Evolutionary conservation across 192 early-diverging fungal genomes (phyloP).

Genomic region (Coemansia sp.): DNA sequence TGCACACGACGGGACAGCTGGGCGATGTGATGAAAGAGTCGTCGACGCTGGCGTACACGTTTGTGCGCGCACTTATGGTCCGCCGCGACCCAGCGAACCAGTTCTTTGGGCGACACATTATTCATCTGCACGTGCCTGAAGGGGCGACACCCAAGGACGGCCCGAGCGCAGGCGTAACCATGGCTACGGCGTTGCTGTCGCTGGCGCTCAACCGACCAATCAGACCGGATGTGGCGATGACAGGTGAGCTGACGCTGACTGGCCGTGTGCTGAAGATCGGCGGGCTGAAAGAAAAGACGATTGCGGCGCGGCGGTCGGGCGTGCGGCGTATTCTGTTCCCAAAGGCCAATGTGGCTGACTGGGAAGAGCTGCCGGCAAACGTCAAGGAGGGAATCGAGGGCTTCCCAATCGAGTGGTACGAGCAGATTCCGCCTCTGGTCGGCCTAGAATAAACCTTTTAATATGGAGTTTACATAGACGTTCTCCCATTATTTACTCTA

Average conservation of each 20-base stretch:
- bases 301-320: slow-evolving; percentile 92
- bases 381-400: slow-evolving; percentile 87
- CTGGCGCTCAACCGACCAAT: slow-evolving; percentile 81
- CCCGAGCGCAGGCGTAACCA: slow-evolving; percentile 92
- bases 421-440: slow-evolving; percentile 59
- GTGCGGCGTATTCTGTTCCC: slow-evolving; percentile 91
- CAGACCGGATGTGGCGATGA: slow-evolving; percentile 89
- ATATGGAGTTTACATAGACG: not conserved
- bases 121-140: slow-evolving; percentile 96
- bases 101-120: slow-evolving; percentile 87
- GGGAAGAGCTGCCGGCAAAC: slow-evolving; percentile 93
- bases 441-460: slow-evolving; percentile 20
- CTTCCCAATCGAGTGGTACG: slow-evolving; percentile 81
- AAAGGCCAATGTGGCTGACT: slow-evolving; percentile 83
- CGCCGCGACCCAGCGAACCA: slow-evolving; percentile 75
- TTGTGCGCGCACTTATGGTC: slow-evolving; percentile 80
- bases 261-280: slow-evolving; percentile 98
- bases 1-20: slow-evolving; percentile 91
- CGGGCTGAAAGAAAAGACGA: slow-evolving; percentile 95
- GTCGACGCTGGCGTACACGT: slow-evolving; percentile 93
- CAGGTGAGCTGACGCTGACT: slow-evolving; percentile 95
- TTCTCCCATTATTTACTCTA: no score
- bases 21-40: slow-evolving; percentile 99
- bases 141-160: slow-evolving; percentile 99
- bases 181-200: slow-evolving; percentile 92